phyloP scores from a whole-genome alignment of 2,329 filamentous ascomycete genomes.

The Septoria petroselini region DNA sequence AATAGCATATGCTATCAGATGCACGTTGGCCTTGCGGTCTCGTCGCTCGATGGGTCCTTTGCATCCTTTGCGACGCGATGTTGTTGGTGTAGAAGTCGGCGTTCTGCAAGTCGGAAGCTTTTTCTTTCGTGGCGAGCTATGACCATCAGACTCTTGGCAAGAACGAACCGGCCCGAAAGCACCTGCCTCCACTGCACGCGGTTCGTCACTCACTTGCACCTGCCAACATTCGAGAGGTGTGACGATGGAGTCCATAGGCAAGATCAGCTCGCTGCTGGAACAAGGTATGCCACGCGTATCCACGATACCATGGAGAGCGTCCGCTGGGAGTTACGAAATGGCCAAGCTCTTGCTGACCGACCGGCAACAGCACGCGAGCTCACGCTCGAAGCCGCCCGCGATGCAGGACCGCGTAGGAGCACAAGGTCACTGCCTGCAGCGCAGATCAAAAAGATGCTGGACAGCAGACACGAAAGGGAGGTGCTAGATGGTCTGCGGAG shows the following conservation, averaged over 20 bases:
- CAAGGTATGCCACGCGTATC: slow-evolving; percentile 76
- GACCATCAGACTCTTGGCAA: slow-evolving; percentile 2
- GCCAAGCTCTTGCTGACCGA: not conserved
- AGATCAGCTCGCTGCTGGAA: slow-evolving; percentile 91
- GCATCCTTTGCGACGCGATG: not conserved
- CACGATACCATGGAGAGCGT: slow-evolving; percentile 57
- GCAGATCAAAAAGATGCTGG: slow-evolving; percentile 90
- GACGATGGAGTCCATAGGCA: slow-evolving; percentile 89
- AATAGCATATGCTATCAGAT: not conserved
- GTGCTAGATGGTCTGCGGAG: slow-evolving; percentile 86
- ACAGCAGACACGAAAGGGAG: slow-evolving; percentile 89
- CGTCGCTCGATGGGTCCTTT: not conserved
- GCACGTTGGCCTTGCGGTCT: too few species aligned
- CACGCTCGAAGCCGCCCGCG: slow-evolving; percentile 93
- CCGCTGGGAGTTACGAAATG: slow-evolving; percentile 16
- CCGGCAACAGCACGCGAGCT: slow-evolving; percentile 75
- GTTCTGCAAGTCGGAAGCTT: not conserved
- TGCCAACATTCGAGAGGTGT: slow-evolving; percentile 16
- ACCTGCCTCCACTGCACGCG: slow-evolving; percentile 1
- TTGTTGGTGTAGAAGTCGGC: not conserved
- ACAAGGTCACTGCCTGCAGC: slow-evolving; percentile 67
- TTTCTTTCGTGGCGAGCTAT: not conserved
- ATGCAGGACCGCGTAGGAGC: slow-evolving; percentile 63
- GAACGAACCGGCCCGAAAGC: not conserved
- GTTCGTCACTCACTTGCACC: slow-evolving; percentile 17